Evolutionary conservation across 1,284 basidiomycete species (phyloP), one percentile per base, ranked within the genome.

Genomic region (Somion occarium): DNA sequence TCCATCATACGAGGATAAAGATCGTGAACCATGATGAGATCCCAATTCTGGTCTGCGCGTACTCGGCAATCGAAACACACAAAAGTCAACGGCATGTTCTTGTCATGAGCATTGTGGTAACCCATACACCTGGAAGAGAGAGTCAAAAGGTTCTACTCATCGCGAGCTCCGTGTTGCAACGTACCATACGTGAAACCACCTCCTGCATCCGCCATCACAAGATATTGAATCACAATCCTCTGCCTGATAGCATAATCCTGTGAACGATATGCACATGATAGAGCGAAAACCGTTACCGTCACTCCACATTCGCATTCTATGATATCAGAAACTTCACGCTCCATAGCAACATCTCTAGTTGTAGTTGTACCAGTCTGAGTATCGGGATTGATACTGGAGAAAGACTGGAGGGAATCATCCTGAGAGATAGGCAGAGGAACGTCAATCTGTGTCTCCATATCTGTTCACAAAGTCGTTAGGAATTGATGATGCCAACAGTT

Each of bases 151-250:
- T n/a, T n/a, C n/a, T n/a, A n/a, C n/a, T n/a, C n/a, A n/a, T n/a
- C n/a, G n/a, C 25, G 9, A 44, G 46, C 46, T 15, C 44, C 23
- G 2, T 5, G 13, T 5, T 23, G 15, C 18, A 27, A 44, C 76
- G 51, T 53, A 88, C 87, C 88, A 91, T 44, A 82, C 59, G 64
- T 91, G 88, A 62, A 78, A 85, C 87, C 88, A 89, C 50, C 71
- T 75, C 15, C 70, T 71, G 63, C 88, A 90, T 15, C 72, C 77
- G 4, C 79, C 80, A 53, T 89, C 86, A 59, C 88, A 90, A 52
- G 78, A 72, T 53, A 79, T 75, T 30, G 58, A 62, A 39, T 75
- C 72, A 53, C 77, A 78, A n/a, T 68, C 66, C 42, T 83, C 79
- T 5, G 22, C 23, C 42, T 43, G 42, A 3, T 19, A 7, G 5